Conservation (phyloP, 228 moss, liverwort and hornwort species). For the Sphagnum magellanicum region DNA sequence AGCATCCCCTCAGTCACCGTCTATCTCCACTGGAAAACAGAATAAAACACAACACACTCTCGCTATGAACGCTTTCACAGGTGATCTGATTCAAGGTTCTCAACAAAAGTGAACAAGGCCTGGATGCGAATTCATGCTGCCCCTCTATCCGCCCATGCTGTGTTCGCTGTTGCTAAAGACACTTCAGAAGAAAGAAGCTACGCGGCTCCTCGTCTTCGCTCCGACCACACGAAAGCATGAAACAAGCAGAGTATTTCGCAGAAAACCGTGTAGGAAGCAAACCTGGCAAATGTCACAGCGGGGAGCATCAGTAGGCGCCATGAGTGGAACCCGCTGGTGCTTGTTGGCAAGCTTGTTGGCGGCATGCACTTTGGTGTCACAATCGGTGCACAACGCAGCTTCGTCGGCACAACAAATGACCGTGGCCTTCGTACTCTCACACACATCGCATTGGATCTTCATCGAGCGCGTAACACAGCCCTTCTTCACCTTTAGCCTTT, state of each 20-base stretch:
- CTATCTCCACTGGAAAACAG: not conserved
- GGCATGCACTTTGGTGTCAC: constrained; percentile 77
- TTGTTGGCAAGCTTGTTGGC: constrained; percentile 90
- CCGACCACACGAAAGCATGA: too few species aligned
- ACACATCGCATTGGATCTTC: constrained; percentile 93
- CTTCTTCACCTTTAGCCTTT: constrained; percentile 2
- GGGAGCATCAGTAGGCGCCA: constrained; percentile 36
- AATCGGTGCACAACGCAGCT: constrained; percentile 73
- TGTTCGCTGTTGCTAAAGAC: too few species aligned
- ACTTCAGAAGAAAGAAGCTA: too few species aligned
- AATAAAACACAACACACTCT: too few species aligned
- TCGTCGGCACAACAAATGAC: constrained; percentile 95
- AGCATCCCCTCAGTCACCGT: not conserved
- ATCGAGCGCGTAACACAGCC: constrained; percentile 12
- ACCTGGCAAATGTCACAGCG: constrained; percentile 96
- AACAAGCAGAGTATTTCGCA: too few species aligned
- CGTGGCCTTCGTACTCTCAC: constrained; percentile 69
- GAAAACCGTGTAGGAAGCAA: not conserved
- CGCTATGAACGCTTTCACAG: not conserved
- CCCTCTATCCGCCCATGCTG: too few species aligned
- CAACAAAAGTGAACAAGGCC: too few species aligned
- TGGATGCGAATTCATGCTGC: too few species aligned
- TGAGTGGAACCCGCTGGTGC: constrained; percentile 71
- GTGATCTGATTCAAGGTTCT: not conserved
- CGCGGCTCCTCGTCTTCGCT: too few species aligned